Evolutionary conservation across 1,139 yeast species (phyloP).

Genomic region (Pichia kudriavzevii): DNA sequence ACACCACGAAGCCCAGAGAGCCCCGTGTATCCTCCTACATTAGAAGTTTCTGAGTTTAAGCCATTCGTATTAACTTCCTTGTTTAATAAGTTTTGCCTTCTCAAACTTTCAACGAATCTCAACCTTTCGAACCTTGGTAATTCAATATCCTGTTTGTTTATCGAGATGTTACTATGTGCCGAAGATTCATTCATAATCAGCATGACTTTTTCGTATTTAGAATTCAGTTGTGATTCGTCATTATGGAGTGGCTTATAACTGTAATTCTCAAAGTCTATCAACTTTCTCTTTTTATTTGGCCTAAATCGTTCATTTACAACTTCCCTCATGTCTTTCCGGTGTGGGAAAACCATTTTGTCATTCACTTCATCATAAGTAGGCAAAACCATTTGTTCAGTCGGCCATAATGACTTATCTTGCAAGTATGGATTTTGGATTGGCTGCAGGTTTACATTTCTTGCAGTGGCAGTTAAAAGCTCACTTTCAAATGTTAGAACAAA

Average conservation of each 20-base stretch:
- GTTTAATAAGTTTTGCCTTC: conserved; percentile 24
- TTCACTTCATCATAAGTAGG: conserved; percentile 41
- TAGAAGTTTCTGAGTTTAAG: conserved; percentile 5
- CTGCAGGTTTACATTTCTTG: conserved; percentile 65
- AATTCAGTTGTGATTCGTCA: conserved; percentile 64
- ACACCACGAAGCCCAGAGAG: too few species aligned
- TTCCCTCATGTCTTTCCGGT: conserved; percentile 42
- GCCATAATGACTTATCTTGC: conserved; percentile 39
- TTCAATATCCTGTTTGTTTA: conserved; percentile 23
- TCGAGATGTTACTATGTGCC: conserved; percentile 26
- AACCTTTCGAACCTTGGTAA: conserved; percentile 41
- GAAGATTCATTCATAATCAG: conserved; percentile 33
- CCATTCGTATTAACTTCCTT: conserved; percentile 20
- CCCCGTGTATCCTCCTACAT: conserved; percentile 9
- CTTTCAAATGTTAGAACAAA: conserved; percentile 74
- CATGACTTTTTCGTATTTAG: conserved; percentile 91
- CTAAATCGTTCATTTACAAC: conserved; percentile 26
- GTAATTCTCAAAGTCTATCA: conserved; percentile 30
- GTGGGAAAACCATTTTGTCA: conserved; percentile 35
- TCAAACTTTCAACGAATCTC: conserved; percentile 42
- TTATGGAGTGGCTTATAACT: conserved; percentile 47
- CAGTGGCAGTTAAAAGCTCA: conserved; percentile 70
- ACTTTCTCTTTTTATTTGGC: conserved; percentile 2
- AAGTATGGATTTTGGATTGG: conserved; percentile 66
- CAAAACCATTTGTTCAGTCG: conserved; percentile 32